Base-by-base conservation (phyloP, 768 basidiomycete genomes). In the Boletus rubroflammeus region DNA sequence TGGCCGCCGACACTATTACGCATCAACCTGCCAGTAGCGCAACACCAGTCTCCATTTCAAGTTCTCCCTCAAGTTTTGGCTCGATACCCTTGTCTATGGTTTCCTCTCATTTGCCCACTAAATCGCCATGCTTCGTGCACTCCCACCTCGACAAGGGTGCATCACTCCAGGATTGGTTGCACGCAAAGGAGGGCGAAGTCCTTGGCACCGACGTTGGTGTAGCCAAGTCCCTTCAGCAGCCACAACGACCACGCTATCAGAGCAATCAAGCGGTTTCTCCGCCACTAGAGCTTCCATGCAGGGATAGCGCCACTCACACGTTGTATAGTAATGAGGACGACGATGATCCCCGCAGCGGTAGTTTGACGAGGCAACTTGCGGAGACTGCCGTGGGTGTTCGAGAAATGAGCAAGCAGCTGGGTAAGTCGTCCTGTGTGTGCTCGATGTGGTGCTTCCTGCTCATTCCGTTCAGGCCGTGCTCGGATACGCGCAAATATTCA, bases 331-430 rank as follows among this genome's bases (percentile, higher is more conserved):
- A 32, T 43, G 81, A 79, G 44, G 85, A 84, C 29, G 85, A 86
- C 23, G 84, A 87, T 28, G 85, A 90, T 23, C 86, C 85, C 42
- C 84, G 82, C 57, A 81, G 80, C 1, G 81, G 82, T 40, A 95
- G 86, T 67, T 72, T 98, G 63, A 98, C 97, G 6, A 87, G 82
- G 67, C 92, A 94, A 62, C 79, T 99, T 14, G 97, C 96, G 8
- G 96, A 96, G 75, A 99, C 97, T 19, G 97, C 97, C 17, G 91
- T 93, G 13, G 90, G 93, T 36, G 97, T 99, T 11, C 81, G 97
- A 45, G 97, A 99, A 73, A 95, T 98, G 93, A 96, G 93, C 82
- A 96, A 96, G 72, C 92, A 96, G 70, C 85, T 99, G 17, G 97
- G 96, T 93, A 62, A 65, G 80, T 74, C 28, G 34, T 58, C 45